Evolutionary conservation across 1,139 yeast genomes (phyloP), one percentile per base, ranked within the genome.

Genomic region (Suhomyces anneliseae): DNA sequence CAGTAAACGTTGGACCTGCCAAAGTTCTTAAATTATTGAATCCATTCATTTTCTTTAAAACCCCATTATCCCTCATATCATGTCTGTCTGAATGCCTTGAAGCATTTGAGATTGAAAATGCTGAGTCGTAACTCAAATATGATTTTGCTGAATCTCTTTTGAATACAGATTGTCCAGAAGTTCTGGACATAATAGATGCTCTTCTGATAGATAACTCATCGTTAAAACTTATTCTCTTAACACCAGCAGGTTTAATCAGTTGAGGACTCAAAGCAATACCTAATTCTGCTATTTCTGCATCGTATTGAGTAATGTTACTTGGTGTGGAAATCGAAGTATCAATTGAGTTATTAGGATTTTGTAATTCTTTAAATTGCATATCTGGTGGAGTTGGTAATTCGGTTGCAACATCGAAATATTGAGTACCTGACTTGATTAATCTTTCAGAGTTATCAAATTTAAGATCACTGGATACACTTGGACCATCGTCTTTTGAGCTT

Each of bases 41-140:
- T 0, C 74, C 80, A 19, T 60, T 60, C 58, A 72, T 74, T 58
- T 71, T 75, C 33, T 66, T 64, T 46, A 71, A 62, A 12, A 40
- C 42, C 5, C 43, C 45, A 9, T 35, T 38, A 9, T 54, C 55
- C 29, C 34, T 47, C 4, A 55, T 59, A 12, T 55, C 62, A 14
- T 44, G 39, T 24, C 49, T 50, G 4, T 48, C 50, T 8, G 58
- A 53, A 19, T 44, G 48, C 12, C 53, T 47, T 0, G 72, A 62
- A 2, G 59, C 64, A 43, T 68, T 63, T 7, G 71, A 63, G 10
- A 65, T 56, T 1, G 83, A 78, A 45, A 77, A 69, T 4, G 78
- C 82, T 1, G 84, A 78, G 57, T 81, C 85, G 52, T 81, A 81
- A 50, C 82, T 78, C 38, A 80, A 51, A 53, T 81, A 81, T 1